Percentiles rank a stretch among this genome's conserved stretches.
Conservation (phyloP, 129 eudicot species). For the Centrapalus pauciflorus region DNA sequence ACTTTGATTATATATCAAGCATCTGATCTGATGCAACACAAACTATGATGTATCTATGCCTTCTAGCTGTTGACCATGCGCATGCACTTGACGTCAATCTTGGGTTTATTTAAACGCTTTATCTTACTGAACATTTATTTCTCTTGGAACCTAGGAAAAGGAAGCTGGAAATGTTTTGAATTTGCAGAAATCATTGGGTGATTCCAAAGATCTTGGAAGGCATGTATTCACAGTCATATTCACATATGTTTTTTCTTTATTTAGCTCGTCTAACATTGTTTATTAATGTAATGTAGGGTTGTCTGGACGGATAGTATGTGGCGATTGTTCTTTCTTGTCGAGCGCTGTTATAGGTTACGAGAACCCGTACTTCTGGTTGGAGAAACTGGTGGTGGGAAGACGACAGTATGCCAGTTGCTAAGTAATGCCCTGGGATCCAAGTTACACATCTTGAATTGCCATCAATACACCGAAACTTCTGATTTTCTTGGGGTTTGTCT, state of each 20-base stretch:
- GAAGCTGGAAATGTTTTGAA: constrained; percentile 25
- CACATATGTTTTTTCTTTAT: not conserved
- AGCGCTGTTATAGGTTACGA: constrained; percentile 79
- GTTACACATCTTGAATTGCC: constrained; percentile 89
- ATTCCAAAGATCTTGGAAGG: constrained; percentile 42
- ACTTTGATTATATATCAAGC: not conserved
- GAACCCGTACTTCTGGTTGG: constrained; percentile 99
- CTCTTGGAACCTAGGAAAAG: constrained; percentile 24
- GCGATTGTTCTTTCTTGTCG: constrained; percentile 81
- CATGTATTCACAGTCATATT: constrained; percentile 39
- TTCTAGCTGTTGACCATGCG: constrained; percentile 2
- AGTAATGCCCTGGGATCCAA: constrained; percentile 63
- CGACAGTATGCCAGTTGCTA: constrained; percentile 87
- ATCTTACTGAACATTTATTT: constrained; percentile 4
- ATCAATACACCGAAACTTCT: constrained; percentile 96
- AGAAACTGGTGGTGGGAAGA: constrained; percentile 99
- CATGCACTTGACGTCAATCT: not conserved
- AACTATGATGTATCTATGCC: not conserved
- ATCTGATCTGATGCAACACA: not conserved
- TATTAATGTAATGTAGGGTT: constrained; percentile 38
- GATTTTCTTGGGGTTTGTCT: constrained; percentile 95
- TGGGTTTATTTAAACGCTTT: not conserved
- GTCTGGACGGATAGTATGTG: constrained; percentile 83
- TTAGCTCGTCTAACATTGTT: not conserved
- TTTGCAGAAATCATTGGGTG: constrained; percentile 9